Percentiles rank a stretch among this genome's conserved stretches.
Conservation (phyloP, 352 stramenopile genomes). For the Globisporangium parvum region DNA sequence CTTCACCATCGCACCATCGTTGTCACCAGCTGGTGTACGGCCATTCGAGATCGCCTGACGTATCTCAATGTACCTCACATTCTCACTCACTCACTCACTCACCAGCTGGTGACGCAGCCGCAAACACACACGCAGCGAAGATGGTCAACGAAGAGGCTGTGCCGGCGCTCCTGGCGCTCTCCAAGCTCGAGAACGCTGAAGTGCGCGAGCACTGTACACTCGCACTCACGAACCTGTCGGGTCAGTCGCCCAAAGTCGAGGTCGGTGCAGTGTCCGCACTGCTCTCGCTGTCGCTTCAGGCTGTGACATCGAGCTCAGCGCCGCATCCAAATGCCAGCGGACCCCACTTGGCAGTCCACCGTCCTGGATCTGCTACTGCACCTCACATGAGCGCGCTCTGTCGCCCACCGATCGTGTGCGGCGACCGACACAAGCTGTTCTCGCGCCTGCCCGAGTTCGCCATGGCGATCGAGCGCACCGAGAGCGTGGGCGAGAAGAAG, state of each 20-base stretch:
- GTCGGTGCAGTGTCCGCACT: slow-evolving; percentile 55
- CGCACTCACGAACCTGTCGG: slow-evolving; percentile 65
- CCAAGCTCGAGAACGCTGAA: slow-evolving; percentile 48
- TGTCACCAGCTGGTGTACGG: too few relatives aligned
- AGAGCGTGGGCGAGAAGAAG: slow-evolving; percentile 27
- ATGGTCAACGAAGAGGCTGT: slow-evolving; percentile 68
- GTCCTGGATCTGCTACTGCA: slow-evolving; percentile 1
- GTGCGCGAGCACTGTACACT: slow-evolving; percentile 66
- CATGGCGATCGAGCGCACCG: slow-evolving; percentile 10
- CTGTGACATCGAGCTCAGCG: slow-evolving; percentile 1
- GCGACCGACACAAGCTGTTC: slow-evolving; percentile 44
- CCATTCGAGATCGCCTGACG: too few relatives aligned
- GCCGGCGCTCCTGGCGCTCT: slow-evolving; percentile 55
- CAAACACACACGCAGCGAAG: slow-evolving; percentile 26
- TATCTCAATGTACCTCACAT: too few relatives aligned
- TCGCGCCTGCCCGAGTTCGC: slow-evolving; percentile 26
- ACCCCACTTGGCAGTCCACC: background rate
- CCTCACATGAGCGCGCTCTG: slow-evolving; percentile 9
- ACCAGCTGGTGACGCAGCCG: slow-evolving; percentile 7
- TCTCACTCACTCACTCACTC: too few relatives aligned
- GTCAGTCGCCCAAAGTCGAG: slow-evolving; percentile 62
- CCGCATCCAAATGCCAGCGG: too few relatives aligned
- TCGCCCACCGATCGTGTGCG: slow-evolving; percentile 35
- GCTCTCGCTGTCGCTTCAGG: slow-evolving; percentile 40
- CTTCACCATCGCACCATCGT: slow-evolving; percentile 29